Evolutionary conservation across 805 yeast species (phyloP).

Genomic region (Komagataella phaffii): DNA sequence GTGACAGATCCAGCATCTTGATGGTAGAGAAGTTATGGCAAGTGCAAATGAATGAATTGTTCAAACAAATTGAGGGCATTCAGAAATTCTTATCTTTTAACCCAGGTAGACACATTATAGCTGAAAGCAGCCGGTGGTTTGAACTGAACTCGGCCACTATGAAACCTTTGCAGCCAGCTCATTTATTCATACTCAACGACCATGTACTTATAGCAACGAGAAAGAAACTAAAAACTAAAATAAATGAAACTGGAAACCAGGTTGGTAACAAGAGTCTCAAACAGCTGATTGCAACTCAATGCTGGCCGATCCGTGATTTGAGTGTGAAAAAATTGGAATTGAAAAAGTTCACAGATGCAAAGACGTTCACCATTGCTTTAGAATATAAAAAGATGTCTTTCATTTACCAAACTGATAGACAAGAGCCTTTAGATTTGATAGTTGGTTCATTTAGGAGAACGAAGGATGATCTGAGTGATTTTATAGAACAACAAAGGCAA

Average conservation of each 20-base stretch:
- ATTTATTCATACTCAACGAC: conserved; percentile 68
- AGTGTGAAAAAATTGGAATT: conserved; percentile 24
- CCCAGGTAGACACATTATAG: conserved; percentile 70
- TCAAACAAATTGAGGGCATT: conserved; percentile 84
- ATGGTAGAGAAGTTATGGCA: conserved; percentile 78
- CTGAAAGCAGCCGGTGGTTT: conserved; percentile 75
- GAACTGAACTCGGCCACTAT: conserved; percentile 79
- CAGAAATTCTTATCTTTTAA: conserved; percentile 61
- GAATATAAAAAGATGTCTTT: conserved; percentile 21
- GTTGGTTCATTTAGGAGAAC: conserved; percentile 46
- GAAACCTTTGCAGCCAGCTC: conserved; percentile 66
- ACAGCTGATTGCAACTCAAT: conserved; percentile 53
- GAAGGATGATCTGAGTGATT: conserved; percentile 42
- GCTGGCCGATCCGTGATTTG: conserved; percentile 64
- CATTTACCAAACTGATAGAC: conserved; percentile 47
- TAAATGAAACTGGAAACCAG: conserved; percentile 8
- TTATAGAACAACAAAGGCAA: conserved; percentile 34
- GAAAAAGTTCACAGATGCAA: conserved; percentile 2
- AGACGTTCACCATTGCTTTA: conserved; percentile 9
- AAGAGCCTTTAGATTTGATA: conserved; percentile 42
- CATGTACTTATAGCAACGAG: conserved; percentile 61
- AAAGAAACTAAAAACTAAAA: conserved; percentile 17
- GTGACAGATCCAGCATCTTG: conserved; percentile 57
- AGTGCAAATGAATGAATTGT: conserved; percentile 50
- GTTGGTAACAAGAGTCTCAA: conserved; percentile 2